Evolutionary conservation across 192 early-diverging fungal species (phyloP).

Genomic region (Backusella tarrabulga): DNA sequence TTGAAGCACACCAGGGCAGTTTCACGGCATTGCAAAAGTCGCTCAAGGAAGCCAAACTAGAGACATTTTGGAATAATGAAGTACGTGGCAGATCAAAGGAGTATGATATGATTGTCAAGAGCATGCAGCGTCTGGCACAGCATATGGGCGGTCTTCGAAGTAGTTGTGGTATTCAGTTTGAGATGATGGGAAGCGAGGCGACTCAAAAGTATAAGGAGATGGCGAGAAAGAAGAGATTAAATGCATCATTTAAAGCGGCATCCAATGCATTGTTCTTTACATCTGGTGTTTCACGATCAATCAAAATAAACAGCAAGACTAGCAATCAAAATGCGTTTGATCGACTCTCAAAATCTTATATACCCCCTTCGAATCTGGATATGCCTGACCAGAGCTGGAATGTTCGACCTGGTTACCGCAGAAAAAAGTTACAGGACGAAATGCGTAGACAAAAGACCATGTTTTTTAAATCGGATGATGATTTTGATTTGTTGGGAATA

Average conservation of each 20-base stretch:
- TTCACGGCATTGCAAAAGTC: conserved; percentile 58
- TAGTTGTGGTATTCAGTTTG: conserved; percentile 67
- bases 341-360: neutral
- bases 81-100: conserved; percentile 44
- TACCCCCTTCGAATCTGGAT: neutral
- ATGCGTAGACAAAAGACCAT: conserved; percentile 23
- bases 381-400: conserved; percentile 26
- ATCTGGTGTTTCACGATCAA: neutral
- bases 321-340: neutral
- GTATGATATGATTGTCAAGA: conserved; percentile 52
- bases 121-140: conserved; percentile 67
- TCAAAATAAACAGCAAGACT: neutral
- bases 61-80: conserved; percentile 45
- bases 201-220: neutral
- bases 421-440: conserved; percentile 31
- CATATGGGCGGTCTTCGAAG: conserved; percentile 69
- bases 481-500: neutral
- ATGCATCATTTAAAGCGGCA: neutral
- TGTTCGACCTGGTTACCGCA: conserved; percentile 28
- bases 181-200: conserved; percentile 43
- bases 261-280: neutral
- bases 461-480: neutral
- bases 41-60: conserved; percentile 56
- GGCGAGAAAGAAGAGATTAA: neutral
- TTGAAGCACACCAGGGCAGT: conserved; percentile 58